Base-by-base conservation (phyloP, 2,329 filamentous ascomycete species). In the Colletotrichum liaoningense region DNA sequence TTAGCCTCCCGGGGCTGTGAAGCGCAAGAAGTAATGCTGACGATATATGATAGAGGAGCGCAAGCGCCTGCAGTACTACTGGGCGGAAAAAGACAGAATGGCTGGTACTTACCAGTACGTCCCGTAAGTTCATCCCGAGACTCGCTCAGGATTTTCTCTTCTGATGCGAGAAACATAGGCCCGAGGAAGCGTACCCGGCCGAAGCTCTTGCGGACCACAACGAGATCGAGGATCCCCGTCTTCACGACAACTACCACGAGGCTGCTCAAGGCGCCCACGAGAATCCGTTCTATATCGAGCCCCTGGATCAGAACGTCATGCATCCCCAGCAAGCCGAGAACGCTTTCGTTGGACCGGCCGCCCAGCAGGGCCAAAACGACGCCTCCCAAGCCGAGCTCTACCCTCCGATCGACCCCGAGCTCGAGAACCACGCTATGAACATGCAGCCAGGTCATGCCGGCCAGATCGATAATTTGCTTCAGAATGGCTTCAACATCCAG, bases 1-100 rank as follows among this genome's bases (percentile, higher is more conserved):
- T 11, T 3, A 5, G 22, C 5, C 22, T 14, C 5, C 9, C 12
- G 2, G 1, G 8, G 3, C 2, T n/a, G 7, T 14, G 1, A 9
- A 9, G 24, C 4, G 22, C 35, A 46, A 26, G 7, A 28, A 19
- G 9, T 3, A n/a, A 8, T 49, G 26, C 59, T 63, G 24, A 63
- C 3, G 4, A 14, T 63, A 9, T 30, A 6, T 30, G 8, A 24
- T 7, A 63, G 38, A 63, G 16, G 14, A 49, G 8, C 12, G 8
- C 7, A 16, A 49, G 8, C 12, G 16, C 7, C 38, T 42, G 14
- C 19, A 28, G 5, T 14, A n/a, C 6, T 12, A 30, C 14, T 16
- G 6, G 26, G 24, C 26, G 0, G 19, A 49, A 0, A 16, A 5
- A 16, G 5, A 4, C 11, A 24, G 38, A 12, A 52, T 63, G 24